phyloP scores from a whole-genome alignment of 2,329 filamentous ascomycete genomes.

The Phialocephala subalpina region DNA sequence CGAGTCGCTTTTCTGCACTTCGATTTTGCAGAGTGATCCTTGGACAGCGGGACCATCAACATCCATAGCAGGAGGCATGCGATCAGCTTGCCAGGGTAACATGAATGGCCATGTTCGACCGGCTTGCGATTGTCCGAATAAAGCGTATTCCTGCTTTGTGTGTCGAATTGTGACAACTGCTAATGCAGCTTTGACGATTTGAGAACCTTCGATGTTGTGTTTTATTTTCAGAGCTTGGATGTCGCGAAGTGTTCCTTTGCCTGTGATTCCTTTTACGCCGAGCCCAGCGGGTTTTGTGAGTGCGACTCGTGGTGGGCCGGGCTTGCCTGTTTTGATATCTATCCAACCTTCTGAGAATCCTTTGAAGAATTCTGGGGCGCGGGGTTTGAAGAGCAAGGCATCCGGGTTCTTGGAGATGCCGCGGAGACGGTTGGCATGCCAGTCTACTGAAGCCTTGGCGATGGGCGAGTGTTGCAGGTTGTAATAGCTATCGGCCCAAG shows the following conservation, averaged over 20 bases:
- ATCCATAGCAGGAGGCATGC: constrained; percentile 25
- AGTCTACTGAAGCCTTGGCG: constrained; percentile 13
- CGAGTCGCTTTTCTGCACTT: not conserved
- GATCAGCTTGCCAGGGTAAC: constrained; percentile 19
- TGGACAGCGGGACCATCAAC: constrained; percentile 25
- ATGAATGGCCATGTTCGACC: constrained; percentile 26
- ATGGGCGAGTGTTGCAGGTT: constrained; percentile 18
- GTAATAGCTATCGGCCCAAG: constrained; percentile 27
- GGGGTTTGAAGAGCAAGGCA: constrained; percentile 16
- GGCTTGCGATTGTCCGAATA: constrained; percentile 27
- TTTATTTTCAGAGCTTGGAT: constrained; percentile 19
- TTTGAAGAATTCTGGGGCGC: constrained; percentile 28
- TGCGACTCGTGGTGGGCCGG: constrained; percentile 16
- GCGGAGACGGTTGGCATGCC: constrained; percentile 22
- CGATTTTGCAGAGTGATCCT: not conserved
- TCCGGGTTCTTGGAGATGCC: constrained; percentile 15
- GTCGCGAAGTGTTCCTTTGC: constrained; percentile 10
- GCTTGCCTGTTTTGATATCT: constrained; percentile 15
- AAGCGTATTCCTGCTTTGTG: constrained; percentile 19
- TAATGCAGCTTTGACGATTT: constrained; percentile 25
- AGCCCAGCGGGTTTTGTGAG: constrained; percentile 10
- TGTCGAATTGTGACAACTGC: constrained; percentile 19
- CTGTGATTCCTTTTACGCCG: constrained; percentile 18
- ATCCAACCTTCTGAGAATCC: constrained; percentile 24
- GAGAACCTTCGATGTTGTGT: constrained; percentile 25